Percentiles rank a stretch among this genome's conserved stretches.
Conservation (phyloP, 2,329 filamentous ascomycete species). For the Penicillium sp. region DNA sequence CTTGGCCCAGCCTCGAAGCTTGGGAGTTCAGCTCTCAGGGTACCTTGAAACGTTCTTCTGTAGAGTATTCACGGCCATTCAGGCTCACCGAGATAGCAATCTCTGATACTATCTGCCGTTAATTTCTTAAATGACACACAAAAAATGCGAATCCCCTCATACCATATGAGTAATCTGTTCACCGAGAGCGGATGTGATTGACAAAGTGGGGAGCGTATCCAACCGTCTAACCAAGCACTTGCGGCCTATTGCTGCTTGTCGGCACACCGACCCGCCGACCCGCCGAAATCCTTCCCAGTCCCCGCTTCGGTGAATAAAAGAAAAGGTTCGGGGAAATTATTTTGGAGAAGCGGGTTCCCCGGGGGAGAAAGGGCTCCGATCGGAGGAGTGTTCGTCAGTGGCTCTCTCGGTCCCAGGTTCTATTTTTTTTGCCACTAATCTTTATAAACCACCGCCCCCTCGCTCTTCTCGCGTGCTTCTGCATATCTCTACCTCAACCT, state of each 20-base stretch:
- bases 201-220: slow-evolving; percentile 1
- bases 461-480: not conserved
- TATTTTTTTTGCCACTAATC: not conserved
- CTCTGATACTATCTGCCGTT: not conserved
- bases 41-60: not conserved
- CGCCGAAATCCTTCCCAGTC: not conserved
- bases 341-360: slow-evolving; percentile 8
- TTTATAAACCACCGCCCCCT: not conserved
- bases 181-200: slow-evolving; percentile 1
- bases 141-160: not conserved
- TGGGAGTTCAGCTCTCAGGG: not conserved
- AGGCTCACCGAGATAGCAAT: not conserved
- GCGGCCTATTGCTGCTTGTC: slow-evolving; percentile 5
- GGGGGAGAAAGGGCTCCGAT: not conserved
- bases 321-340: not conserved
- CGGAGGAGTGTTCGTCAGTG: not conserved
- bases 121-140: not conserved
- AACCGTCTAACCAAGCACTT: slow-evolving; percentile 3
- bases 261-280: slow-evolving; percentile 10
- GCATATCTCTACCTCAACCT: not conserved
- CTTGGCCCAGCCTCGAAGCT: not conserved
- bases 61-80: not conserved
- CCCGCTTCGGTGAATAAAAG: slow-evolving; percentile 1
- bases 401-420: not conserved
- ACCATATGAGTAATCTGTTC: slow-evolving; percentile 1